phyloP scores from a whole-genome alignment of 1,284 basidiomycete genomes.

The Porodaedalea pini region DNA sequence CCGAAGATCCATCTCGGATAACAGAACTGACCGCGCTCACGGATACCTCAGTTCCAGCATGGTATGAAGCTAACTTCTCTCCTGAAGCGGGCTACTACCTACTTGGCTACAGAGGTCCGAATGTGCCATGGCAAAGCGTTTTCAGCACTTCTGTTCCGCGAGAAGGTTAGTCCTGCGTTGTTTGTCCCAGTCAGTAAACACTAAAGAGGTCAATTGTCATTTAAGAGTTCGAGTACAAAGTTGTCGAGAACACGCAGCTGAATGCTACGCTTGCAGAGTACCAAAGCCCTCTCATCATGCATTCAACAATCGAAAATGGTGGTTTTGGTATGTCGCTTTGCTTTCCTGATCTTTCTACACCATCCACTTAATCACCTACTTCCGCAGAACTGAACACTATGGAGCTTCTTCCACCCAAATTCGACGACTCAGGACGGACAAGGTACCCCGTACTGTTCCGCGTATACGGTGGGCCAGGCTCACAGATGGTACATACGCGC shows the following conservation, averaged over 20 bases:
- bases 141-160: conserved; percentile 59
- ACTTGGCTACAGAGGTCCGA: conserved; percentile 77
- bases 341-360: conserved; percentile 4
- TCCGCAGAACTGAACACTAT: conserved; percentile 75
- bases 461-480: conserved; percentile 90
- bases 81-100: conserved; percentile 84
- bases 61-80: conserved; percentile 73
- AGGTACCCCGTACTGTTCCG: conserved; percentile 92
- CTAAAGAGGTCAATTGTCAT: neutral
- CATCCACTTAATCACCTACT: conserved; percentile 18
- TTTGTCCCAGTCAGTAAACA: neutral
- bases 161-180: conserved; percentile 31
- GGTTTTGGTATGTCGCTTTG: conserved; percentile 64
- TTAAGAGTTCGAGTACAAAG: conserved; percentile 41
- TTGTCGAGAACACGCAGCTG: conserved; percentile 73
- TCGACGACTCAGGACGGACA: conserved; percentile 89
- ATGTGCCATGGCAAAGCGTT: conserved; percentile 84
- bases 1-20: conserved; percentile 27
- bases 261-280: conserved; percentile 70
- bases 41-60: conserved; percentile 57
- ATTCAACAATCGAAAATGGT: conserved; percentile 72
- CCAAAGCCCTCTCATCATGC: conserved; percentile 67
- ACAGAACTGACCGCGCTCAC: conserved; percentile 59
- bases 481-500: conserved; percentile 68
- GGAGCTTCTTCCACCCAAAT: conserved; percentile 86